These are phyloP conservation scores for Leavenworthia alabamica DNA, from an alignment of 345 rosid genomes.

Conservation along the genomic window DNA sequence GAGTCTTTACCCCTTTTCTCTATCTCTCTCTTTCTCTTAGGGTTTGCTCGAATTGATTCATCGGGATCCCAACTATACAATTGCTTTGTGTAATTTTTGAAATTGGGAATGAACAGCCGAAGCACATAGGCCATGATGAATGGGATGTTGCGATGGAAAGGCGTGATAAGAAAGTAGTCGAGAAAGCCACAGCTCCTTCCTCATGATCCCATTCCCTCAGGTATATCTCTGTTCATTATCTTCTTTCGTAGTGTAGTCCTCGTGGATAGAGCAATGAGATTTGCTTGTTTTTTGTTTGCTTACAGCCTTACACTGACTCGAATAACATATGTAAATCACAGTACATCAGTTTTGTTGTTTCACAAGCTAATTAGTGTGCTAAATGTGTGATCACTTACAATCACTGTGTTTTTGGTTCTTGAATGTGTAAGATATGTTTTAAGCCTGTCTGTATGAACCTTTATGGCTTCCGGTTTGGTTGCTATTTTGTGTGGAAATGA, in stretches of 20 bases:
- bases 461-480: neutral
- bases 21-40: neutral
- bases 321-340: neutral
- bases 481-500: neutral
- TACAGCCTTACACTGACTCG: neutral
- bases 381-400: neutral
- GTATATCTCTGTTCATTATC: slow-evolving; percentile 6
- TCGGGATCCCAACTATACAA: neutral
- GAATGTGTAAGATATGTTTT: neutral
- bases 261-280: neutral
- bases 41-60: neutral
- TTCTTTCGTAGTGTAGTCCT: neutral
- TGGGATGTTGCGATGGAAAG: slow-evolving; percentile 97
- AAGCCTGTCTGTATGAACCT: neutral
- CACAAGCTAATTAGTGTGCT: neutral
- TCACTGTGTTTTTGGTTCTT: neutral
- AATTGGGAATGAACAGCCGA: slow-evolving; percentile 44
- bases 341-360: neutral
- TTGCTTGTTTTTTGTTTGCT: neutral
- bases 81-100: neutral
- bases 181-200: slow-evolving; percentile 39
- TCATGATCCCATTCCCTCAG: slow-evolving; percentile 31
- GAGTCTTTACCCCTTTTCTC: neutral
- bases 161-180: slow-evolving; percentile 84
- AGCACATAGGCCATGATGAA: slow-evolving; percentile 84